A percentile compares a stretch with the other conserved stretches of the same genome.
phyloP scores from a whole-genome alignment of 257 asterid species.

The Penstemon barbatus region DNA sequence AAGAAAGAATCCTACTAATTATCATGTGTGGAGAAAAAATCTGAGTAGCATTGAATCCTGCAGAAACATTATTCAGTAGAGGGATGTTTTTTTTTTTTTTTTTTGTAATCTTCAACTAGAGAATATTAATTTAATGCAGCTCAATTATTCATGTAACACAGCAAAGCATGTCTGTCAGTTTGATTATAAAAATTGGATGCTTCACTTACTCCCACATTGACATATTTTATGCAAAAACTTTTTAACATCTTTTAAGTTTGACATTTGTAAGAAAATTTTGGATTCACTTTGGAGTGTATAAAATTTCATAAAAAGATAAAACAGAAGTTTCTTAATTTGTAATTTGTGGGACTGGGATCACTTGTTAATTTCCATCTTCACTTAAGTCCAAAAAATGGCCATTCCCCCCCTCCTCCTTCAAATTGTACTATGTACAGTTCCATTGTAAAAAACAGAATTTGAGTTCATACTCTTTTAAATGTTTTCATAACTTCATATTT shows the following conservation, averaged over 20 bases:
- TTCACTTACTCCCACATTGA: conserved; percentile 46
- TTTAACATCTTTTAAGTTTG: conserved; percentile 34
- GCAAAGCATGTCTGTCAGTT: conserved; percentile 72
- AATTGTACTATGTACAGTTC: not conserved
- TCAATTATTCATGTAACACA: conserved; percentile 40
- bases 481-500: too few species aligned
- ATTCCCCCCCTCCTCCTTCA: not conserved
- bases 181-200: conserved; percentile 37
- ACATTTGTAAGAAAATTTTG: conserved; percentile 41
- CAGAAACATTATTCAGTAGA: conserved; percentile 17
- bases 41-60: conserved; percentile 36
- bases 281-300: conserved; percentile 10
- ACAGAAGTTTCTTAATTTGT: conserved; percentile 64
- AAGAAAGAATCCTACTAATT: not conserved
- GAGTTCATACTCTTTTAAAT: too few species aligned
- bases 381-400: not conserved
- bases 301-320: conserved; percentile 50
- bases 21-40: conserved; percentile 28
- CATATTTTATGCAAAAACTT: conserved; percentile 24
- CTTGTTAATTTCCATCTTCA: not conserved
- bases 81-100: conserved; percentile 23
- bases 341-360: conserved; percentile 1
- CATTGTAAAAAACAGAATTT: too few species aligned
- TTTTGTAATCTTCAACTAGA: conserved; percentile 28
- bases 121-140: conserved; percentile 38